phyloP scores from a whole-genome alignment of 495 filamentous ascomycete species.

The Aspergillus taichungensis region DNA sequence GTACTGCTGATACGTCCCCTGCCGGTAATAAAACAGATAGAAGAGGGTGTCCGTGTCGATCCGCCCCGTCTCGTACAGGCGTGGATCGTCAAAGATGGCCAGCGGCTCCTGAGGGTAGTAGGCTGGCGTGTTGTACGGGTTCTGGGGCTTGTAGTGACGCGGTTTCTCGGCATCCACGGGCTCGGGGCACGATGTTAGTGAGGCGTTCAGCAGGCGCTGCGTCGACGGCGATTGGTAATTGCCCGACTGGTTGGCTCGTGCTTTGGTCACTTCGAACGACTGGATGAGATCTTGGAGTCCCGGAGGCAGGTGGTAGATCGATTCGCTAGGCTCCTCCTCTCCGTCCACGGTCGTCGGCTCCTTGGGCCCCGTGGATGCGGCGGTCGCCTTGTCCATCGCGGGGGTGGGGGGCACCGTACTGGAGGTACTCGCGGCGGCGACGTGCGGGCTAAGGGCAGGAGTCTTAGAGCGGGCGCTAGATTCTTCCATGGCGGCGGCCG shows the following conservation, averaged over 20 bases:
- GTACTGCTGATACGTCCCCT: conserved; percentile 92
- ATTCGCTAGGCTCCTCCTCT: conserved; percentile 47
- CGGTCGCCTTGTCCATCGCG: conserved; percentile 36
- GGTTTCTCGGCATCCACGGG: conserved; percentile 72
- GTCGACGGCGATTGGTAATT: conserved; percentile 48
- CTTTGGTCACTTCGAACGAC: conserved; percentile 78
- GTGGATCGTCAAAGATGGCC: conserved; percentile 80
- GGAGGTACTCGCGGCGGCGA: conserved; percentile 18
- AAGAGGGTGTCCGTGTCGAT: conserved; percentile 97
- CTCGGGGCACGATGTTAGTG: conserved; percentile 62
- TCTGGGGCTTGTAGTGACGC: conserved; percentile 72
- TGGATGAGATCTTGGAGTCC: conserved; percentile 83
- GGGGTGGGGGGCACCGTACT: conserved; percentile 34
- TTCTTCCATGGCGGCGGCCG: conserved; percentile 27
- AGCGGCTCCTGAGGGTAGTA: conserved; percentile 91
- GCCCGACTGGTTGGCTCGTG: conserved; percentile 38
- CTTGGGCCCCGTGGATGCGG: conserved; percentile 10
- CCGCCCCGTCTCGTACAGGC: conserved; percentile 61
- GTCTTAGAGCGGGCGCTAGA: conserved; percentile 39
- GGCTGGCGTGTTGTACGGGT: conserved; percentile 65
- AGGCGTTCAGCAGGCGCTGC: conserved; percentile 62
- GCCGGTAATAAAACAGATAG: conserved; percentile 98
- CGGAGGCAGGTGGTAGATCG: conserved; percentile 89
- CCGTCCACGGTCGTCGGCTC: conserved; percentile 24
- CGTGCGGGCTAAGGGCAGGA: conserved; percentile 34